phyloP scores from a whole-genome alignment of 2,329 filamentous ascomycete genomes.

The Allantophomopsis cytisporea region DNA sequence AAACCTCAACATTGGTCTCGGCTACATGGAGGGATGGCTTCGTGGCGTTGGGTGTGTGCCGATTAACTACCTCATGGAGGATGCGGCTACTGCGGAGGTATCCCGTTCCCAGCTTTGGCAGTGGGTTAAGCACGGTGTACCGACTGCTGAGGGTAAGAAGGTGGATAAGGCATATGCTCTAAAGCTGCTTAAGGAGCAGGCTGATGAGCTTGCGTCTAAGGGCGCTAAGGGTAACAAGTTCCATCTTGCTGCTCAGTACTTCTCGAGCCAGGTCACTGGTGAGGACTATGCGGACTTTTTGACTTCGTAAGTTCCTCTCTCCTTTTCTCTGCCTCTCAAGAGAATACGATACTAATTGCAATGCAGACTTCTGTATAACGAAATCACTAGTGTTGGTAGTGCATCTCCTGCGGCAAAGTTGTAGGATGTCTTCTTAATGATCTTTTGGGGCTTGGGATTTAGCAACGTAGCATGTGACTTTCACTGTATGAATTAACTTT shows the following conservation, averaged over 20 bases:
- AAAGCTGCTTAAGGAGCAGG: slow-evolving; percentile 74
- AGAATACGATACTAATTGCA: slow-evolving; percentile 7
- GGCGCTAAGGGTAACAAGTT: slow-evolving; percentile 85
- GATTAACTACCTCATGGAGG: slow-evolving; percentile 98
- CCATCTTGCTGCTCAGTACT: slow-evolving; percentile 83
- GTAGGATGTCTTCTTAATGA: slow-evolving; percentile 2
- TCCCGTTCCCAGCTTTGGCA: slow-evolving; percentile 94
- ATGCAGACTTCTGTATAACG: slow-evolving; percentile 66
- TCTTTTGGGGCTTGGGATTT: no score
- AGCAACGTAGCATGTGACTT: no score
- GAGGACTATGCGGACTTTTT: slow-evolving; percentile 97
- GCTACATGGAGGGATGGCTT: slow-evolving; percentile 98
- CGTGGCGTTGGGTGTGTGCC: slow-evolving; percentile 90
- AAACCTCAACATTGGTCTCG: slow-evolving; percentile 92
- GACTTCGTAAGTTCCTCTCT: slow-evolving; percentile 49
- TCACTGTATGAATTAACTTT: no score
- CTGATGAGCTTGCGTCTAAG: slow-evolving; percentile 59
- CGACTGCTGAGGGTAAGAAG: slow-evolving; percentile 76
- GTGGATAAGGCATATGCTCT: slow-evolving; percentile 89
- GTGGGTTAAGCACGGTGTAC: slow-evolving; percentile 66
- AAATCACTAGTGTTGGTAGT: slow-evolving; percentile 62
- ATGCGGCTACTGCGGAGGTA: slow-evolving; percentile 93
- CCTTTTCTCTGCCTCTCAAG: slow-evolving; percentile 3
- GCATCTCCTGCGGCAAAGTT: slow-evolving; percentile 18
- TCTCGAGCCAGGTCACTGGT: slow-evolving; percentile 82